phyloP scores from a whole-genome alignment of 2,329 filamentous ascomycete species.

The Knoxdaviesia capensis region DNA sequence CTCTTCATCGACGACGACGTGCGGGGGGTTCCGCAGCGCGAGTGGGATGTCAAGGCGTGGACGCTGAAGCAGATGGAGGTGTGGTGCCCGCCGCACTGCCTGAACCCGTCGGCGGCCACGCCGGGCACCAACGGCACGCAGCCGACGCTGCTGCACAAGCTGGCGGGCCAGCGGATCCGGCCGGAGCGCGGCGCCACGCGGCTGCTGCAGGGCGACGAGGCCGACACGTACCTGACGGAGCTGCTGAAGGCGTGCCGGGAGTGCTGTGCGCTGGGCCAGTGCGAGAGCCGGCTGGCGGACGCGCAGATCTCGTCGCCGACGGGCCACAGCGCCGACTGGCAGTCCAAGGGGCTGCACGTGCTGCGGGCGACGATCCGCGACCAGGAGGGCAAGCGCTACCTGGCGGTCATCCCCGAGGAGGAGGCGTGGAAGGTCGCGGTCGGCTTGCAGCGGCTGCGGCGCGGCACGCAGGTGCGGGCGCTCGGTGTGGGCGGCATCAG shows the following conservation, averaged over 20 bases:
- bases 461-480: conserved; percentile 37
- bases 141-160: conserved; percentile 25
- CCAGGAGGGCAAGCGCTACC: conserved; percentile 43
- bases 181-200: conserved; percentile 27
- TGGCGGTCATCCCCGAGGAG: conserved; percentile 43
- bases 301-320: conserved; percentile 18
- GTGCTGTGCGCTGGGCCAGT: conserved; percentile 35
- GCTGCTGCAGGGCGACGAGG: conserved; percentile 40
- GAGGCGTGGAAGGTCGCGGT: conserved; percentile 49
- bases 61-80: conserved; percentile 85
- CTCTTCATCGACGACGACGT: conserved; percentile 96
- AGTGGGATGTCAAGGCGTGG: conserved; percentile 99
- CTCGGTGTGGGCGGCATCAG: conserved; percentile 38
- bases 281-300: conserved; percentile 22
- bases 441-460: conserved; percentile 38
- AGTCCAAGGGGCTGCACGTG: conserved; percentile 35
- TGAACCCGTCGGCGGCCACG: conserved; percentile 23
- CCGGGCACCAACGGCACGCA: conserved; percentile 16
- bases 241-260: conserved; percentile 45
- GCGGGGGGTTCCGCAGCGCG: conserved; percentile 73
- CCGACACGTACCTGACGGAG: conserved; percentile 41
- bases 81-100: conserved; percentile 51
- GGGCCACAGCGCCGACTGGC: conserved; percentile 32
- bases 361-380: conserved; percentile 44
- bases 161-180: conserved; percentile 23